Conservation (phyloP, 495 filamentous ascomycete genomes). For the Chaetomium cochliodes region DNA sequence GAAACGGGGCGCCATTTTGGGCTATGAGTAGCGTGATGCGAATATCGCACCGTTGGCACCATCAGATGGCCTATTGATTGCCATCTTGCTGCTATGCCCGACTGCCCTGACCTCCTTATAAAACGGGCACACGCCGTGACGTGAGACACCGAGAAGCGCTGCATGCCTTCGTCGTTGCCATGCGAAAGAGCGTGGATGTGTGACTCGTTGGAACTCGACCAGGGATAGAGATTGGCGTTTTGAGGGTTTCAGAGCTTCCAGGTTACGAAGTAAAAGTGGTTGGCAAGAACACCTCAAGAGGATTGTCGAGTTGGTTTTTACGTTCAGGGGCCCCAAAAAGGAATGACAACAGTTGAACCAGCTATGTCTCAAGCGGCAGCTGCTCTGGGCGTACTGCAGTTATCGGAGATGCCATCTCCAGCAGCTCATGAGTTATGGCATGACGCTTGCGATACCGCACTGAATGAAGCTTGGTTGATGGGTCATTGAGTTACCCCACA, state of each 20-base stretch:
- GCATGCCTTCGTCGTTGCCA: constrained; percentile 51
- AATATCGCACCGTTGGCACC: constrained; percentile 10
- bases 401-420: constrained; percentile 4
- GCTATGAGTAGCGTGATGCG: constrained; percentile 27
- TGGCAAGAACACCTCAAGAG: not conserved
- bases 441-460: constrained; percentile 19
- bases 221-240: not conserved
- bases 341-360: not conserved
- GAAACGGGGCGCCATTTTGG: constrained; percentile 76
- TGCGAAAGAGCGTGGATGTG: constrained; percentile 28
- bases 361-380: not conserved
- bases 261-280: not conserved
- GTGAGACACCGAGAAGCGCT: constrained; percentile 45
- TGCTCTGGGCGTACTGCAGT: not conserved
- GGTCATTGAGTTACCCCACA: constrained; percentile 12
- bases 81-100: constrained; percentile 18
- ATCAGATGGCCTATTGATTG: not conserved
- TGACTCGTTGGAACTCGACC: not conserved
- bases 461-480: not conserved
- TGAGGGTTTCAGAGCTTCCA: not conserved
- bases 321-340: not conserved
- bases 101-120: constrained; percentile 28
- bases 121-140: constrained; percentile 44
- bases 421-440: constrained; percentile 8
- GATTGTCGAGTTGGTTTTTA: not conserved